Evolutionary conservation across 108 stramenopile genomes (phyloP), one percentile per base, ranked within the genome.

Genomic region (Pseudonitzschia multistriata): DNA sequence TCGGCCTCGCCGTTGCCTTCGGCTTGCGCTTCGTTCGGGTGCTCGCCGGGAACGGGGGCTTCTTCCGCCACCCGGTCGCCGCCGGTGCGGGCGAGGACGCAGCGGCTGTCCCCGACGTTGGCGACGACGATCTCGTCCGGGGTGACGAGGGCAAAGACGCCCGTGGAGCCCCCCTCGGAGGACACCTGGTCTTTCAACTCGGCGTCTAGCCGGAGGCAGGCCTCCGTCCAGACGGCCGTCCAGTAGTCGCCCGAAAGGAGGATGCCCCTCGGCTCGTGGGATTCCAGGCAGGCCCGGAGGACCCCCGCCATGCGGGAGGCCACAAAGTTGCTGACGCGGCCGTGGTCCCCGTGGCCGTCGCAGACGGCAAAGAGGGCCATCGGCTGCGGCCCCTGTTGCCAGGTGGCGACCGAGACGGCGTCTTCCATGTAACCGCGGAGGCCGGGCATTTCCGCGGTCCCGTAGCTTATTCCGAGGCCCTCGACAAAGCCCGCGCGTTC

Each of bases 331-430:
- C 84, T 83, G 0, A 83, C 82, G 37, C 45, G 37, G 62, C 85
- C 87, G 39, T 68, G 73, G 71, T 91, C 96, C 3, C 92, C 92
- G 67, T 97, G 97, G 13, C 97, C 97, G 76, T 97, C 97, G 70
- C 95, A 97, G 10, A 97, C 93, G 15, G 83, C 90, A 66, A 96
- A 87, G 29, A 97, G 55, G 0, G 57, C 25, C 30, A 65, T 55
- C 15, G 8, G 5, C 28, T 59, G 29, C 34, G 29, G 36, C 45
- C 49, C 37, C 50, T 74, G 59, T 60, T 62, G 25, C 67, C 59
- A 81, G 64, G 57, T 62, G 40, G 29, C 28, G 8, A 62, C 62
- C 36, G 74, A 87, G 29, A 87, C 72, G 3, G 93, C 93, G 82
- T 97, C 97, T 73, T 97, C 97, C 92, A 94, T 96, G 24, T 70